Evolutionary conservation across 352 stramenopile species (phyloP), one percentile per base, ranked within the genome.

Genomic region (Globisporangium sylvaticum): DNA sequence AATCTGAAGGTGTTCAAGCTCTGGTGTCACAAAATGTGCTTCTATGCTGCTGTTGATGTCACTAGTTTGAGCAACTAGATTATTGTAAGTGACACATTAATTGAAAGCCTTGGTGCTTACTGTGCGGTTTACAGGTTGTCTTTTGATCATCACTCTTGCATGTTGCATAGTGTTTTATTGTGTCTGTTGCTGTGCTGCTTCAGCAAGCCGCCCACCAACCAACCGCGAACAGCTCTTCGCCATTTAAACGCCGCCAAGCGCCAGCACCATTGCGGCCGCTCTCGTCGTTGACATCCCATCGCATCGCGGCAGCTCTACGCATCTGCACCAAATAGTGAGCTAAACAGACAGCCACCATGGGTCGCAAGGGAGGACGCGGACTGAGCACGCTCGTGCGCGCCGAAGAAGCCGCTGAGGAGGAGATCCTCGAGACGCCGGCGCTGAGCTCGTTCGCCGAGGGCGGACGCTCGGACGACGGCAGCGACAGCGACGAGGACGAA

Each of bases 351-450:
- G 29, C 14, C 58, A 66, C n/a, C 48, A 84, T 84, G 77, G 75
- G 66, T 53, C 75, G 74, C 22, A 84, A 81, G 68, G 73, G 68
- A 62, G 66, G 61, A 66, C 64, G 68, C 58, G 75, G 63, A 22
- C 64, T 91, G 66, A 89, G 79, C 56, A 69, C 81, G 56, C 74
- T 95, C 39, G 77, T 91, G 64, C 84, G 84, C 27, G 82, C 78
- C 1, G 87, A 95, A 63, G 78, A 90, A 57, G 84, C 84, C 2
- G 81, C 83, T 0, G 87, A 95, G 66, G 80, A 90, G 59, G 87
- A 95, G 65, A 93, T 95, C 60, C 81, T 95, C 22, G 83, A 93
- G 76, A 92, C 87, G 67, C 85, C 87, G 18, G 85, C 84, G 18
- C 74, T 95, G 25, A 91, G 82, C 52, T 80, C 77, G 52, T 75